These are phyloP conservation scores for Cercospora beticola DNA, from an alignment of 2,329 filamentous ascomycete species.

Conservation along the genomic window DNA sequence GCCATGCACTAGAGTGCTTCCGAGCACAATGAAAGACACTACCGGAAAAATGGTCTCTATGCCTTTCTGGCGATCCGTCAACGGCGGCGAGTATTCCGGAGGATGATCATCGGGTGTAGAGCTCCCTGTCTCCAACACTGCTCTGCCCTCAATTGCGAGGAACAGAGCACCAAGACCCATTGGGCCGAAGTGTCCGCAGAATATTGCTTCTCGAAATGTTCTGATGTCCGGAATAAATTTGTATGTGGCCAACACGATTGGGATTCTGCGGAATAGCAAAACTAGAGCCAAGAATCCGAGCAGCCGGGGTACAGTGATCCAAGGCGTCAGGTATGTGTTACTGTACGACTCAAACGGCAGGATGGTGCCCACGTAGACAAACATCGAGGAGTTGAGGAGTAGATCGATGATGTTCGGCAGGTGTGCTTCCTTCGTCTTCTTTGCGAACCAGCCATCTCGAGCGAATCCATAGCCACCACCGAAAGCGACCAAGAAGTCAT, in stretches of 20 bases:
- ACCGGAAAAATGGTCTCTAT: conserved; percentile 55
- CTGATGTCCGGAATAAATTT: conserved; percentile 50
- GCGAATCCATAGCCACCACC: conserved; percentile 57
- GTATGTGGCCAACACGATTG: conserved; percentile 51
- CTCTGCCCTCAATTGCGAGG: conserved; percentile 56
- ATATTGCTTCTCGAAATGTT: conserved; percentile 54
- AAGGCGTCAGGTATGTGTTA: conserved; percentile 41
- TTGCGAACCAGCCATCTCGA: conserved; percentile 54
- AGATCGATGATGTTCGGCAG: conserved; percentile 55
- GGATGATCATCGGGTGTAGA: conserved; percentile 49
- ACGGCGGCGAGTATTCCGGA: conserved; percentile 38
- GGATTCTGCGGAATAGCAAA: conserved; percentile 54
- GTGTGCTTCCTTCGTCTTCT: conserved; percentile 47
- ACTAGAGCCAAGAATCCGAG: conserved; percentile 51
- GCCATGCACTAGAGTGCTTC: conserved; percentile 56
- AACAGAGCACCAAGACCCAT: conserved; percentile 60
- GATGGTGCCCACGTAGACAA: conserved; percentile 57
- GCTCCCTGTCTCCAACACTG: conserved; percentile 52
- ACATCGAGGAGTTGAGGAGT: conserved; percentile 57
- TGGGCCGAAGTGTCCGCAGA: conserved; percentile 58
- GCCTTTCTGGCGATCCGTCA: conserved; percentile 39
- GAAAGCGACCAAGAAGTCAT: conserved; percentile 59
- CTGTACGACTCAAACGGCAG: conserved; percentile 53
- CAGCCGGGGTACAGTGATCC: conserved; percentile 44
- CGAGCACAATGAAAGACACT: conserved; percentile 55